These are phyloP conservation scores for Paratinospora sagittata DNA, from an alignment of 164 flowering plant species.

Conservation along the genomic window DNA sequence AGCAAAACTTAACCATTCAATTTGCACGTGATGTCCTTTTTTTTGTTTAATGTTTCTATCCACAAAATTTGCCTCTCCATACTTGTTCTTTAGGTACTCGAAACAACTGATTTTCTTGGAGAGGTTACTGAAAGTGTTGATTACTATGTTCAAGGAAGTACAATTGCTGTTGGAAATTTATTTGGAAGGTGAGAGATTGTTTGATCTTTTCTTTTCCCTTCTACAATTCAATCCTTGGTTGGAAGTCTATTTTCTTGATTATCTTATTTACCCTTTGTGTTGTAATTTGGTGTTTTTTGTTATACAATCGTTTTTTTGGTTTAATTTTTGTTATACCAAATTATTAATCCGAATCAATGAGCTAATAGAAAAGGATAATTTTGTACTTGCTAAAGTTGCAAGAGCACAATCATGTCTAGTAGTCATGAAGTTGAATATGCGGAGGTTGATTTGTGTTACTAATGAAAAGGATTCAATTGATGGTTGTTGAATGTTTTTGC, in stretches of 20 bases:
- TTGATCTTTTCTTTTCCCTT: background rate
- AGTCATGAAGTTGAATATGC: background rate
- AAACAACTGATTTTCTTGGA: slow-evolving; percentile 84
- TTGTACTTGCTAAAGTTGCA: background rate
- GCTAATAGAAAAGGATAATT: background rate
- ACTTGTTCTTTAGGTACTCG: slow-evolving; percentile 59
- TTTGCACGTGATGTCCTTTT: background rate
- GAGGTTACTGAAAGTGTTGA: slow-evolving; percentile 98
- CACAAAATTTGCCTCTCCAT: background rate
- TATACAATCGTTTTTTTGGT: background rate
- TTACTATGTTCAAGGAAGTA: slow-evolving; percentile 90
- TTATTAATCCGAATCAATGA: background rate
- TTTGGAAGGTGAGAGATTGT: slow-evolving; percentile 73
- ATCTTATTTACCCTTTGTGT: background rate
- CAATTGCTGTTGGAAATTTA: slow-evolving; percentile 90
- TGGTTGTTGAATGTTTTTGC: too few species aligned
- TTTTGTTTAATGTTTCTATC: background rate
- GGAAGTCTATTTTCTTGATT: background rate
- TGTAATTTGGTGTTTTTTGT: background rate
- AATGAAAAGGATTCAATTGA: background rate
- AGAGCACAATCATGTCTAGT: background rate
- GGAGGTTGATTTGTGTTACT: background rate
- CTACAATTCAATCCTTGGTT: background rate
- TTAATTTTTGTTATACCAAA: background rate
- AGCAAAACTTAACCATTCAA: background rate